Evolutionary conservation across 768 basidiomycete species (phyloP).

Genomic region (Tubosaeta brunneosetosa): DNA sequence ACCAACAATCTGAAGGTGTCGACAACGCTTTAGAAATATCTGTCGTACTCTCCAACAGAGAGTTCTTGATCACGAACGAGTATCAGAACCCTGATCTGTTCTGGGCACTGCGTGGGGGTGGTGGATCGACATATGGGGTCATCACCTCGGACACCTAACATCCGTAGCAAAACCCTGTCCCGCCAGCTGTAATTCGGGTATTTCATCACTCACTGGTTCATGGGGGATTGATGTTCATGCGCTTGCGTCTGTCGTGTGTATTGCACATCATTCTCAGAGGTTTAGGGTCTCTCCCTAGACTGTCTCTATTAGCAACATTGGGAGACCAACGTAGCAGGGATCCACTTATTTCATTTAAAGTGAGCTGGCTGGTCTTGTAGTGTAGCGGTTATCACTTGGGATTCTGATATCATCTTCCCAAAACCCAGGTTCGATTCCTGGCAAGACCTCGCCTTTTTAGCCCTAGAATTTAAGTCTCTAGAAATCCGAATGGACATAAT

Average conservation of each 20-base stretch:
- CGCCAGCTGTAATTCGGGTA: no score
- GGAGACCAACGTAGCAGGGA: no score
- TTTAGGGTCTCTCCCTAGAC: no score
- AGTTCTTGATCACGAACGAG: conserved; percentile 35
- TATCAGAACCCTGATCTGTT: conserved; percentile 46
- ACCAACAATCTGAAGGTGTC: conserved; percentile 31
- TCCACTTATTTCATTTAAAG: no score
- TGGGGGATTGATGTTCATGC: no score
- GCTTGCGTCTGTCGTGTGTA: no score
- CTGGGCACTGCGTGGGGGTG: conserved; percentile 42
- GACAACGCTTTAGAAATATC: conserved; percentile 47
- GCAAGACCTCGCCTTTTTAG: conserved; percentile 8
- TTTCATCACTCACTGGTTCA: no score
- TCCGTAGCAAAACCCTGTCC: no score
- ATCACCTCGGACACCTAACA: conserved; percentile 44
- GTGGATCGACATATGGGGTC: conserved; percentile 37
- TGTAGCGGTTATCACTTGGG: conserved; percentile 40
- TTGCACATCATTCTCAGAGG: no score
- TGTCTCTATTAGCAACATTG: no score
- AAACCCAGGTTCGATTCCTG: conserved; percentile 32
- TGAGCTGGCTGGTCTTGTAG: conserved; percentile 22
- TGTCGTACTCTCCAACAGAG: conserved; percentile 41
- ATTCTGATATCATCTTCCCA: conserved; percentile 33
- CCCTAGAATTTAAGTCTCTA: neutral
- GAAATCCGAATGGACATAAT: no score